A percentile compares a stretch with the other conserved stretches of the same genome.
These are phyloP conservation scores for Phalaenopsis hybrid DNA, from an alignment of 116 monocot genomes.

Conservation along the genomic window DNA sequence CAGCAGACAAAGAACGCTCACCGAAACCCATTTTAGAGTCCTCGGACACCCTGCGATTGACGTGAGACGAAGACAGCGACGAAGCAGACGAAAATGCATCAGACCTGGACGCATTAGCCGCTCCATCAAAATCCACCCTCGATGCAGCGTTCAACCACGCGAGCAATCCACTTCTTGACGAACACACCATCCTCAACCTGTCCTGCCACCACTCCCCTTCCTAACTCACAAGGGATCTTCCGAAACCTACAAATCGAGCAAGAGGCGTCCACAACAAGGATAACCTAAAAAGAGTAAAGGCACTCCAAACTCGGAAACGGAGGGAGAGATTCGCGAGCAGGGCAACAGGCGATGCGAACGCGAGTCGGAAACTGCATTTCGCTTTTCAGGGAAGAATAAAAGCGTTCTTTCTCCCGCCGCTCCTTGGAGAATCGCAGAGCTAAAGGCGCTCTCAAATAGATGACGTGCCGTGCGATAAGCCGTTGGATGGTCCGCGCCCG, in stretches of 20 bases:
- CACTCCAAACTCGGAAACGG: not conserved
- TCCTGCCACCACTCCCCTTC: not conserved
- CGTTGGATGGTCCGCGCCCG: no score
- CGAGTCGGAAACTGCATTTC: no score
- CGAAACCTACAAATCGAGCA: not conserved
- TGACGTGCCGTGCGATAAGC: no score
- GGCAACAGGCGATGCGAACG: no score
- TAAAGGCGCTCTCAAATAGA: no score
- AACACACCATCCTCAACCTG: conserved; percentile 16
- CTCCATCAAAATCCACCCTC: conserved; percentile 30
- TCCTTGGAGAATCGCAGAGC: no score
- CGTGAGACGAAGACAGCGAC: conserved; percentile 10
- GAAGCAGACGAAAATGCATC: conserved; percentile 4
- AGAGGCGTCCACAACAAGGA: not conserved
- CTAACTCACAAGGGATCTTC: not conserved
- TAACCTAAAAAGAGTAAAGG: not conserved
- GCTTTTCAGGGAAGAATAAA: not conserved
- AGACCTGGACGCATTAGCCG: conserved; percentile 6
- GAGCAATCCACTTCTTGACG: conserved; percentile 19
- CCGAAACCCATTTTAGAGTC: conserved; percentile 42
- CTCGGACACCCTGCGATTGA: not conserved
- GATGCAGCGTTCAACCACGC: conserved; percentile 40
- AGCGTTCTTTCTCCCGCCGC: no score
- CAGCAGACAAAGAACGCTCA: conserved; percentile 73
- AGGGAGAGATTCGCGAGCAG: not conserved